Evolutionary conservation across 345 rosid species (phyloP), one percentile per base, ranked within the genome.

Genomic region (Gossypium mustelinum): DNA sequence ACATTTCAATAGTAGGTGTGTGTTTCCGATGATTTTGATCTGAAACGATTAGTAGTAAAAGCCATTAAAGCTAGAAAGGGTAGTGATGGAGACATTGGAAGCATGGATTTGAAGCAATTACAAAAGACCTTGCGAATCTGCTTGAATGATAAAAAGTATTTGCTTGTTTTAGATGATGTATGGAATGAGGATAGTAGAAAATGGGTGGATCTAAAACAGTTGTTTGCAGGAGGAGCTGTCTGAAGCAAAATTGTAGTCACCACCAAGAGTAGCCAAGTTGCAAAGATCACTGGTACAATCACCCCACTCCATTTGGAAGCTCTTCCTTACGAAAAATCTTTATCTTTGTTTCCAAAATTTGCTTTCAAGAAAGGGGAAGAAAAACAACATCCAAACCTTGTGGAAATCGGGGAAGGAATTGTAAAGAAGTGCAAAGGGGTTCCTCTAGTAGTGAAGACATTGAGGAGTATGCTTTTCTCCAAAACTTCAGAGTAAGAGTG

Each of bases 351-450:
- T 25, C 4, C 47, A 11, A 74, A 59, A 29, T 81, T 57, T 16
- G 83, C 88, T 9, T 85, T 82, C 3, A 52, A 41, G 20, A 58
- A 60, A 54, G 66, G 76, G 41, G 73, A 77, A 22, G 64, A 43
- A 10, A 45, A 77, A 8, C 47, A 34, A 17, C 24, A 16, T 7
- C 47, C 68, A 62, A 34, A 62, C n/a, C 68, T 62, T 62, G 68
- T 29, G 2, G n/a, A 8, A 7, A 34, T 62, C 10, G 76, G 68
- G 0, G 25, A 65, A 25, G 60, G 54, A 45, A 66, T 78, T 65
- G 73, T 65, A 11, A 3, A 6, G 3, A 68, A 76, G 27, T 44
- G 73, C 34, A 29, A 12, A 44, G 68, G 74, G 9, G 48, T 78
- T 66, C 62, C 61, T 66, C 24, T 66, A 11, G 4, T 45, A 4